Percentiles rank a stretch among this genome's conserved stretches.
phyloP scores from a whole-genome alignment of 2,329 filamentous ascomycete species.

The Sarocladiaceae sp. region DNA sequence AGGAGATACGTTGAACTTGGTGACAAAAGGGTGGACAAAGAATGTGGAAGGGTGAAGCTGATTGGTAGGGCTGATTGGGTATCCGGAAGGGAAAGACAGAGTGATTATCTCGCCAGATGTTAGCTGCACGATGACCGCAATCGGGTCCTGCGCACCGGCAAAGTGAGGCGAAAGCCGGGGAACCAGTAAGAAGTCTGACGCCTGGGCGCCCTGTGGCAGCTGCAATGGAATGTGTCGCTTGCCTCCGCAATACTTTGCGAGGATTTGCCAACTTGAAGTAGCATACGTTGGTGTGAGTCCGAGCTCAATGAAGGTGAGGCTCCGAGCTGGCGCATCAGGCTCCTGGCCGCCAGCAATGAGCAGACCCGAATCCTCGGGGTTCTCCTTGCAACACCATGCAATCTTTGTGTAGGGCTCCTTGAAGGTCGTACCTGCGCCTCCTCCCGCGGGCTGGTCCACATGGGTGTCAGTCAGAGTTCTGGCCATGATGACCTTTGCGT shows the following conservation, averaged over 20 bases:
- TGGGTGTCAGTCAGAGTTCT: conserved; percentile 72
- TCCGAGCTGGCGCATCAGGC: conserved; percentile 63
- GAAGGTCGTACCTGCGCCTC: conserved; percentile 40
- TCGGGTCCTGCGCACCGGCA: conserved; percentile 81
- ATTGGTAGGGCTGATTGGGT: conserved; percentile 87
- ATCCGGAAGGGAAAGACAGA: conserved; percentile 86
- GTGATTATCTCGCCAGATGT: conserved; percentile 87
- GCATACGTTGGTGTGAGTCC: conserved; percentile 86
- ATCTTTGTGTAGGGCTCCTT: conserved; percentile 76
- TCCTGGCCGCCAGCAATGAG: conserved; percentile 78
- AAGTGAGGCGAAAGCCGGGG: conserved; percentile 83
- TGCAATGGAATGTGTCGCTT: conserved; percentile 69
- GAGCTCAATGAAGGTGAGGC: conserved; percentile 84
- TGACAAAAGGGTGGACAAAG: conserved; percentile 87
- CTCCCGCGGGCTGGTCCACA: conserved; percentile 61
- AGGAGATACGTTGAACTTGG: conserved; percentile 64
- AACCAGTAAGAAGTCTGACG: conserved; percentile 77
- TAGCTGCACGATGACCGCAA: conserved; percentile 75
- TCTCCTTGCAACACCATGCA: conserved; percentile 90
- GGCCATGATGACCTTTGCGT: conserved; percentile 78
- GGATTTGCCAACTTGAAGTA: conserved; percentile 82
- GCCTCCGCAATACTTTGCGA: conserved; percentile 75
- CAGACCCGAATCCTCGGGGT: conserved; percentile 88
- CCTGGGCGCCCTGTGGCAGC: conserved; percentile 72
- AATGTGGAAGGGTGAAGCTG: conserved; percentile 84